Evolutionary conservation across 2,329 filamentous ascomycete species (phyloP), one percentile per base, ranked within the genome.

Genomic region (Pezicula neosporulosa): DNA sequence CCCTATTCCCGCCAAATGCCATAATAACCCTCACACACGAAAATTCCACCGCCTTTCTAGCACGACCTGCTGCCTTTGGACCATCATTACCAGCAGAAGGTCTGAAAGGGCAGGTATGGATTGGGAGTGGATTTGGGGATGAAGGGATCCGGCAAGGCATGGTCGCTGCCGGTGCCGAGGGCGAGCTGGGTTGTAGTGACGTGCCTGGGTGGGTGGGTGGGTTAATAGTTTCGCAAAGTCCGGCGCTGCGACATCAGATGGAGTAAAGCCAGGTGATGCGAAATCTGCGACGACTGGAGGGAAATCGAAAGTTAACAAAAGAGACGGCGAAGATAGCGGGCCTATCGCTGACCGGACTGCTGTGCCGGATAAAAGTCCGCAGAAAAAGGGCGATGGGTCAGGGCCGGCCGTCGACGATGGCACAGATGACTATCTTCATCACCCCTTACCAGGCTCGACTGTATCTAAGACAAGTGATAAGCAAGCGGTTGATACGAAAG

Each of bases 21-120:
- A 89, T 95, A 63, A 97, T 99, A 67, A 96, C 90, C 69, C 80
- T 99, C 55, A 96, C 92, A 64, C 91, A 97, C 70, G 94, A 99
- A 71, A 99, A 99, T 70, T 96, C 90, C 60, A 99, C 94, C 12
- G 96, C 95, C 61, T 99, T 99, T 72, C 79, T 96, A 50, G 92
- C 94, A 41, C 81, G 94, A 45, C 94, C 94, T 53, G 94, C 94
- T 48, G 92, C 90, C 37, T 99, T 97, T 72, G 94, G 94, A 0
- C 90, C 94, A 4, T 73, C 81, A 37, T 74, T 99, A 37, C 89
- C 89, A 0, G 69, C 76, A 12, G 83, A 81, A 52, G 93, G 94
- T 24, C 72, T 97, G 57, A 96, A 89, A 64, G 92, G 91, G 15
- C 88, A 92, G 66, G 75, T 99, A 47, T 97, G 93, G 93, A 88